Evolutionary conservation across 768 basidiomycete species (phyloP).

Genomic region (Mycena kentingensis): DNA sequence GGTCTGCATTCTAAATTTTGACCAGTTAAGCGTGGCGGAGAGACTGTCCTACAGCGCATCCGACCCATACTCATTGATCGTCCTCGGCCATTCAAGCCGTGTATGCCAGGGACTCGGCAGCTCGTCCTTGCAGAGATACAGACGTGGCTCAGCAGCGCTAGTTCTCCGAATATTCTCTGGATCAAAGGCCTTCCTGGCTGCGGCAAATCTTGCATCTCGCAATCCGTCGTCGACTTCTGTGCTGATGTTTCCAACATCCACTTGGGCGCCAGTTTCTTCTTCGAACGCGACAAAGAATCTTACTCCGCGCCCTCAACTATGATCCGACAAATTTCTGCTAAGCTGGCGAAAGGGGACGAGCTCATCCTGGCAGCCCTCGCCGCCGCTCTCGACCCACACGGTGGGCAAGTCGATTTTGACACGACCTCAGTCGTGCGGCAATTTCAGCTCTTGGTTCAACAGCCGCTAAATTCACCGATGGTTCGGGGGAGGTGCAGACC

Average conservation of each 20-base stretch:
- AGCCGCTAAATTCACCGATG: constrained; percentile 1
- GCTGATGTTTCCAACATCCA: not conserved
- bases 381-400: not conserved
- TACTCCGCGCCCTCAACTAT: constrained; percentile 14
- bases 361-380: constrained; percentile 9
- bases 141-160: constrained; percentile 37
- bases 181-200: constrained; percentile 27
- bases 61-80: constrained; percentile 8
- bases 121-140: constrained; percentile 19
- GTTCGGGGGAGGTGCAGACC: not conserved
- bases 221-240: constrained; percentile 13
- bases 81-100: constrained; percentile 4
- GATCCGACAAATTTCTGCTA: constrained; percentile 6
- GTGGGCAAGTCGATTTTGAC: constrained; percentile 4
- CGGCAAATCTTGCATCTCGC: constrained; percentile 30
- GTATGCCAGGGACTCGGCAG: constrained; percentile 22
- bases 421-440: constrained; percentile 4
- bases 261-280: constrained; percentile 17
- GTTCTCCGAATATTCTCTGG: constrained; percentile 32
- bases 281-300: constrained; percentile 10
- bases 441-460: constrained; percentile 6
- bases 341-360: not conserved
- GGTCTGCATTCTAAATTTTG: not conserved
- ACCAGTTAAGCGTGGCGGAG: not conserved
- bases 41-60: not conserved